Evolutionary conservation across 352 stramenopile species (phyloP).

Genomic region (Pythium diclinum): DNA sequence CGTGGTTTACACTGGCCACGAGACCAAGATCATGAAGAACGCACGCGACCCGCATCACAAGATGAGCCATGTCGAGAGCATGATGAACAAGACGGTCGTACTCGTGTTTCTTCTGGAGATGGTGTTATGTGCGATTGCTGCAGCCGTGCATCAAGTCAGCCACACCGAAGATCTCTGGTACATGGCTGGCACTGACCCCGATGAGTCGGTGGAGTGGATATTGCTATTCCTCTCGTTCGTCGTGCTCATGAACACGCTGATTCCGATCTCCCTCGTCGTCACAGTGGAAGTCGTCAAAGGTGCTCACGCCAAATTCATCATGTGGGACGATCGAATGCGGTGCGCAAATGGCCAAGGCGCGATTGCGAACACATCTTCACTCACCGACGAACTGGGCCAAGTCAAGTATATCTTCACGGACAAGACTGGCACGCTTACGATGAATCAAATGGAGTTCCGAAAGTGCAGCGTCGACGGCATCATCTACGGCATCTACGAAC

Average conservation of each 20-base stretch:
- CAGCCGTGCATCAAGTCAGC: constrained; percentile 34
- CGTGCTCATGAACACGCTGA: constrained; percentile 91
- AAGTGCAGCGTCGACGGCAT: constrained; percentile 90
- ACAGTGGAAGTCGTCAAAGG: constrained; percentile 78
- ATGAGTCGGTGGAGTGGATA: constrained; percentile 22
- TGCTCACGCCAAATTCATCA: constrained; percentile 75
- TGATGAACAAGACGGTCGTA: constrained; percentile 77
- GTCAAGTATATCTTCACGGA: constrained; percentile 93
- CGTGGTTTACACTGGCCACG: constrained; percentile 80
- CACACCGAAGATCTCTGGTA: constrained; percentile 25
- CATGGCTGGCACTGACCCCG: neutral
- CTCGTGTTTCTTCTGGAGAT: constrained; percentile 77
- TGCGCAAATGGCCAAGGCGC: constrained; percentile 48
- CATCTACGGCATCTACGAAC: constrained; percentile 69
- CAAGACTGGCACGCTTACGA: constrained; percentile 93
- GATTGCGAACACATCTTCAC: constrained; percentile 84
- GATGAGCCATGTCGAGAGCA: constrained; percentile 73
- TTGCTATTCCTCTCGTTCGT: constrained; percentile 90
- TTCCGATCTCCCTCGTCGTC: constrained; percentile 93
- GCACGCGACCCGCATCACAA: constrained; percentile 78
- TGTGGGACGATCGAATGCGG: constrained; percentile 70
- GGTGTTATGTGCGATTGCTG: constrained; percentile 53
- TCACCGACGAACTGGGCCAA: constrained; percentile 92
- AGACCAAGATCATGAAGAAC: constrained; percentile 92
- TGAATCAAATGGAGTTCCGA: constrained; percentile 96